Evolutionary conservation across 2,329 filamentous ascomycete species (phyloP).

Genomic region (Didymella glomerata): DNA sequence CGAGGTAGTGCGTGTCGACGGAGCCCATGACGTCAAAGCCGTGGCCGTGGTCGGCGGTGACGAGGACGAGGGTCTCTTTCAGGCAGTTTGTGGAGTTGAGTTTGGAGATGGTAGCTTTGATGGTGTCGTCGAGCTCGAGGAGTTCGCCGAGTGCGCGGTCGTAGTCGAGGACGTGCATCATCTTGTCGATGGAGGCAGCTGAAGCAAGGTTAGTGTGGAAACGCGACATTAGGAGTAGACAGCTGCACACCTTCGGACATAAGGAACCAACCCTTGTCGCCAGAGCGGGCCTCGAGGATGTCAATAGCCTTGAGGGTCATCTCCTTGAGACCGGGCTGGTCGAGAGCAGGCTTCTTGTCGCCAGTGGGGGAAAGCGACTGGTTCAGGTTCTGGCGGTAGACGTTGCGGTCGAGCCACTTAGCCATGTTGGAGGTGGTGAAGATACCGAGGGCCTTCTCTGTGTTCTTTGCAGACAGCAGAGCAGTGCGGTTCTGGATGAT

Average conservation of each 20-base stretch:
- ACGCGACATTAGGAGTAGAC: background rate
- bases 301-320: conserved; percentile 91
- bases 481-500: conserved; percentile 78
- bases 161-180: conserved; percentile 87
- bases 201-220: background rate
- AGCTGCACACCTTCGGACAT: conserved; percentile 75
- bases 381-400: conserved; percentile 76
- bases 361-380: conserved; percentile 76
- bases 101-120: conserved; percentile 76
- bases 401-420: conserved; percentile 85
- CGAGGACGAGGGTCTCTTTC: conserved; percentile 79
- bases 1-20: conserved; percentile 81
- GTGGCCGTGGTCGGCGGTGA: conserved; percentile 89
- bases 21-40: conserved; percentile 87
- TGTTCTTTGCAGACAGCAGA: conserved; percentile 65
- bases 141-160: conserved; percentile 85
- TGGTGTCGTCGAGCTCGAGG: conserved; percentile 84
- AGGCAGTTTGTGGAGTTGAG: conserved; percentile 71
- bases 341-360: conserved; percentile 68
- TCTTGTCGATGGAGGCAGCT: conserved; percentile 60
- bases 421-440: conserved; percentile 79
- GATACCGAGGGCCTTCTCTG: conserved; percentile 75
- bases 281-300: conserved; percentile 71
- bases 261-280: conserved; percentile 80
- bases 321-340: conserved; percentile 84